Percentiles rank a stretch among this genome's conserved stretches.
phyloP scores from a whole-genome alignment of 1,284 basidiomycete genomes.

The Cryptococcus deneoformans region DNA sequence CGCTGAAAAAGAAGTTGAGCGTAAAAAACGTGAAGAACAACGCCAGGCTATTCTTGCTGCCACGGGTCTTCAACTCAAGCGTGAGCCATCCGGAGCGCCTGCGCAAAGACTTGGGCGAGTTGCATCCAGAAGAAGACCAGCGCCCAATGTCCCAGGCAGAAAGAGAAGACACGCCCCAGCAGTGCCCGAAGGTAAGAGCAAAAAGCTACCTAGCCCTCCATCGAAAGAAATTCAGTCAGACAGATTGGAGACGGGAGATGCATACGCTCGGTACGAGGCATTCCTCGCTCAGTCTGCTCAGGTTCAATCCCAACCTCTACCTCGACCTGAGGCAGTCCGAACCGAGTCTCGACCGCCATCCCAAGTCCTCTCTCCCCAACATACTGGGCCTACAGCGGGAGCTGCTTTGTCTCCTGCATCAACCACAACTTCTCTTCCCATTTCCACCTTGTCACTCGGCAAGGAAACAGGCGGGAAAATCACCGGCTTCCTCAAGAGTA shows the following conservation, averaged over 20 bases:
- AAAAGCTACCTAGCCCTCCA: neutral
- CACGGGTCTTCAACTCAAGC: conserved; percentile 71
- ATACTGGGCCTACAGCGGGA: conserved; percentile 4
- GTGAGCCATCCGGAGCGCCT: conserved; percentile 34
- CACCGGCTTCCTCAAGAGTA: conserved; percentile 32
- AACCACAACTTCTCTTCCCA: conserved; percentile 1
- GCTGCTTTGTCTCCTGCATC: neutral
- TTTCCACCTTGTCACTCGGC: neutral
- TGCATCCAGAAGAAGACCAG: conserved; percentile 21
- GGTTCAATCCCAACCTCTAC: conserved; percentile 30
- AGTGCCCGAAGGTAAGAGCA: conserved; percentile 9
- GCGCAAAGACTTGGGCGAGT: conserved; percentile 49
- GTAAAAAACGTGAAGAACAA: conserved; percentile 67
- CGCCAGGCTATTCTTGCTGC: conserved; percentile 78
- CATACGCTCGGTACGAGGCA: conserved; percentile 83
- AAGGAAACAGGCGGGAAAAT: conserved; percentile 21
- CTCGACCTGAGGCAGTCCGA: neutral
- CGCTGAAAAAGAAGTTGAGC: conserved; percentile 55
- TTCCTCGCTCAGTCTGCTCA: conserved; percentile 59
- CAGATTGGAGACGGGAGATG: conserved; percentile 64
- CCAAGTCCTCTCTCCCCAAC: conserved; percentile 12
- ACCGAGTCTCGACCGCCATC: conserved; percentile 6
- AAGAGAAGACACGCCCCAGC: conserved; percentile 22
- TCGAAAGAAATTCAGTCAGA: neutral
- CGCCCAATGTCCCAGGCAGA: conserved; percentile 26